Base-by-base conservation (phyloP, 495 filamentous ascomycete species). In the Poronia punctata region DNA sequence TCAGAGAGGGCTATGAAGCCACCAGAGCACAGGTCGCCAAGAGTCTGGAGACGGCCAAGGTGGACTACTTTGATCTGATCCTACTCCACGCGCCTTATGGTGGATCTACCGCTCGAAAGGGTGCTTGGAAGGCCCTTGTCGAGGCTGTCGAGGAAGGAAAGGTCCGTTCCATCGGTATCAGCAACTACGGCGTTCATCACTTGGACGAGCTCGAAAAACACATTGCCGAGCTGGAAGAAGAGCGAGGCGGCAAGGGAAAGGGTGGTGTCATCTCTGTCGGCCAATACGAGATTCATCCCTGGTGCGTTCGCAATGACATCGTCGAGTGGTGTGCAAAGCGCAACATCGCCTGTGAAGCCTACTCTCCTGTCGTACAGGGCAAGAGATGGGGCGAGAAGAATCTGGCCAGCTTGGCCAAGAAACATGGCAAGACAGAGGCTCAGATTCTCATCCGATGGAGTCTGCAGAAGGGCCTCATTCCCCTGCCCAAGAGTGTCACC, bases 221-320 rank as follows among this genome's bases (percentile, higher is more conserved):
- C 57, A 88, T 89, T 48, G 72, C 77, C 45, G 70, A 80, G 56
- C 64, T 79, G 5, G 78, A 83, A 49, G 55, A 49, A 11, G 71
- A 78, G 52, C 57, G 68, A 17, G 66, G 77, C 39, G 72, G 74
- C 3, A 71, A 74, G 47, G 84, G 82, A 6, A 78, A 72, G 38
- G 86, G 83, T 8, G 86, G 85, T 3, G 64, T 86, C 15, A 71
- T 96, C 52, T 80, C 77, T 35, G 84, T 95, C 6, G 86, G 84
- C 8, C 88, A 95, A 59, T 85, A 86, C 54, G 89, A 96, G 64
- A 66, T 96, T 12, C 90, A 97, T 55, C 88, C 89, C 1, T 95
- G 86, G 86, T 77, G 83, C n/a, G 68, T 78, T 3, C 70, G 89
- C 8, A 67, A 68, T 5, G 84, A 92, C 49, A 82, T 97, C 20